phyloP scores from a whole-genome alignment of 257 asterid genomes.

The Solanum etuberosum region DNA sequence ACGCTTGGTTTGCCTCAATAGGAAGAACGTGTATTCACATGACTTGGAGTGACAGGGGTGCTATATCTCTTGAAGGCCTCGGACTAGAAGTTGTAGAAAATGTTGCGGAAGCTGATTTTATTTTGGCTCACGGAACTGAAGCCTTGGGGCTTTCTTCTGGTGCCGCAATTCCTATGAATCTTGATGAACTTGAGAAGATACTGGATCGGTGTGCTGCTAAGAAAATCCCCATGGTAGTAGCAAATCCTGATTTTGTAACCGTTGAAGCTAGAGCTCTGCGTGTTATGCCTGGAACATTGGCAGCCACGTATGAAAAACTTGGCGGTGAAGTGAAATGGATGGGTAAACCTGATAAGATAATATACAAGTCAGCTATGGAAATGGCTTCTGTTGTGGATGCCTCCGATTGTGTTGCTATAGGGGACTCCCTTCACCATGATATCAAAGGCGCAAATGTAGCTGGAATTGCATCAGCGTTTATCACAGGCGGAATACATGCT shows the following conservation, averaged over 20 bases:
- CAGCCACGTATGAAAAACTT: slow-evolving; percentile 73
- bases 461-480: slow-evolving; percentile 55
- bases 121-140: slow-evolving; percentile 95
- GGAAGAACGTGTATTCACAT: slow-evolving; percentile 88
- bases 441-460: slow-evolving; percentile 81
- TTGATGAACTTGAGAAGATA: slow-evolving; percentile 67
- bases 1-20: slow-evolving; percentile 76
- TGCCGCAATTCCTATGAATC: slow-evolving; percentile 45
- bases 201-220: slow-evolving; percentile 69
- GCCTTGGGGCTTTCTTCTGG: slow-evolving; percentile 87
- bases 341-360: slow-evolving; percentile 97
- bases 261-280: slow-evolving; percentile 87
- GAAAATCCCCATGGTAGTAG: slow-evolving; percentile 87
- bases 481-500: slow-evolving; percentile 78
- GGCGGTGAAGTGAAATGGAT: slow-evolving; percentile 99
- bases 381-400: slow-evolving; percentile 56
- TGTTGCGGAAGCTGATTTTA: slow-evolving; percentile 69
- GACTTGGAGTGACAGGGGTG: slow-evolving; percentile 92
- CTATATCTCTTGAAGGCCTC: slow-evolving; percentile 93
- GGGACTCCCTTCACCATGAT: slow-evolving; percentile 96
- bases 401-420: slow-evolving; percentile 78
- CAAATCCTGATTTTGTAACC: slow-evolving; percentile 97
- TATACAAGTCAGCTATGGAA: slow-evolving; percentile 69
- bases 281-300: slow-evolving; percentile 94
- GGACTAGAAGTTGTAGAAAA: slow-evolving; percentile 75